A percentile compares a stretch with the other conserved stretches of the same genome.
These are phyloP conservation scores for Rickenella mellea DNA, from an alignment of 768 basidiomycete genomes.

Conservation along the genomic window DNA sequence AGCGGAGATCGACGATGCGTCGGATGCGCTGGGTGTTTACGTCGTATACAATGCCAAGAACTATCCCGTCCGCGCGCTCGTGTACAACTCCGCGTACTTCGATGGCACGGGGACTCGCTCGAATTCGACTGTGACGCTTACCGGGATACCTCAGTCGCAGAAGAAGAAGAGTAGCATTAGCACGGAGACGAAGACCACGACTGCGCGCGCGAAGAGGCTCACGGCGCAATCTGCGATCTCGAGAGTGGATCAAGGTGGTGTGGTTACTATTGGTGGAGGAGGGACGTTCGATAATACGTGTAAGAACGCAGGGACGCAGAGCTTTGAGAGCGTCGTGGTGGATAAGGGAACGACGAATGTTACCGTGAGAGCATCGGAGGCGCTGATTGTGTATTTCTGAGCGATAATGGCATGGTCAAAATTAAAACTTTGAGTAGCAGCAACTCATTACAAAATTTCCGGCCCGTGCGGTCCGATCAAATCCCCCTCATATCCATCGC, in stretches of 20 bases:
- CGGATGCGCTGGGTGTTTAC: constrained; percentile 20
- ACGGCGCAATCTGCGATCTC: constrained; percentile 26
- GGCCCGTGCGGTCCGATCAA: no score
- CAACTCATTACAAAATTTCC: no score
- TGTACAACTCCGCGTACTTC: constrained; percentile 28
- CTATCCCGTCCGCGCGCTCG: constrained; percentile 20
- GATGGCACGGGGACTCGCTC: constrained; percentile 23
- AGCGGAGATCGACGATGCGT: constrained; percentile 25
- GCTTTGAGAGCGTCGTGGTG: constrained; percentile 17
- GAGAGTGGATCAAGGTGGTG: constrained; percentile 20
- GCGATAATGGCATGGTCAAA: no score
- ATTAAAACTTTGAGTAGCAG: no score
- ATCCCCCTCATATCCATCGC: no score
- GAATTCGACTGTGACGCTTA: constrained; percentile 18
- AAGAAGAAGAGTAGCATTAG: no score
- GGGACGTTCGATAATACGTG: constrained; percentile 21
- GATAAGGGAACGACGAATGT: constrained; percentile 16
- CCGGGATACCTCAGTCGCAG: constrained; percentile 11
- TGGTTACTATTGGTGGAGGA: constrained; percentile 25
- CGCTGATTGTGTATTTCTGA: constrained; percentile 24
- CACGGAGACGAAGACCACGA: constrained; percentile 8
- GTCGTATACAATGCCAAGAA: constrained; percentile 14
- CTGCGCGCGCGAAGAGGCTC: constrained; percentile 19
- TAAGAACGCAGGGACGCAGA: constrained; percentile 15
- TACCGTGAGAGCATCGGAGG: constrained; percentile 25